Evolutionary conservation across 345 rosid species (phyloP), one percentile per base, ranked within the genome.

Genomic region (Melaleuca alternifolia): DNA sequence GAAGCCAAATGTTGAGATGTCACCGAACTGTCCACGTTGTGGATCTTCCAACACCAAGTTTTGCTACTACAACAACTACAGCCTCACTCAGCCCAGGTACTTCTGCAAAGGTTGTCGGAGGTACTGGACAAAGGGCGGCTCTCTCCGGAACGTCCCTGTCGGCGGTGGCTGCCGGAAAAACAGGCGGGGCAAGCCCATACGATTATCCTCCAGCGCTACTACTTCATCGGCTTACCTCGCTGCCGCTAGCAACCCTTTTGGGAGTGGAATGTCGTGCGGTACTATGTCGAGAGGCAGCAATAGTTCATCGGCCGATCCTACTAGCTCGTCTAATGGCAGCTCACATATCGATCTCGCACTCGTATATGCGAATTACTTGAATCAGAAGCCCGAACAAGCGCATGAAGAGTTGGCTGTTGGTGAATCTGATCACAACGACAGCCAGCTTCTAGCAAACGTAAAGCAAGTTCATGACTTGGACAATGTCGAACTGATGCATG

Each of bases 41-140:
- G 94, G 94, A 30, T 93, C 95, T 84, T 88, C 92, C 20, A 93
- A 92, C 83, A 94, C 96, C 48, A 93, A 93, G 85, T 94, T 94
- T 84, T 94, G 95, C 82, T 94, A 94, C 81, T 93, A 94, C 93
- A 94, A 94, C 90, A 94, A 94, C 87, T 94, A 94, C 87, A 94
- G 96, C 93, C 88, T 93, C 59, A 91, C 93, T 21, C 95, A 94
- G 56, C 96, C 95, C 0, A 84, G 96, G 54, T 94, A 94, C 90
- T 94, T 94, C 85, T 94, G 96, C 90, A 94, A 94, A 81, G 93
- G 93, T 83, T 94, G 95, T 52, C 85, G 95, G 84, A 89, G 96
- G 87, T 93, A 94, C 53, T 94, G 96, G 96, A 94, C 96, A 48
- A 92, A 91, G 89, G 95, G 95, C 1, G 95, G 96, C 23, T 92